Conservation (phyloP, 352 stramenopile species). For the Aphanomyces invadans region DNA sequence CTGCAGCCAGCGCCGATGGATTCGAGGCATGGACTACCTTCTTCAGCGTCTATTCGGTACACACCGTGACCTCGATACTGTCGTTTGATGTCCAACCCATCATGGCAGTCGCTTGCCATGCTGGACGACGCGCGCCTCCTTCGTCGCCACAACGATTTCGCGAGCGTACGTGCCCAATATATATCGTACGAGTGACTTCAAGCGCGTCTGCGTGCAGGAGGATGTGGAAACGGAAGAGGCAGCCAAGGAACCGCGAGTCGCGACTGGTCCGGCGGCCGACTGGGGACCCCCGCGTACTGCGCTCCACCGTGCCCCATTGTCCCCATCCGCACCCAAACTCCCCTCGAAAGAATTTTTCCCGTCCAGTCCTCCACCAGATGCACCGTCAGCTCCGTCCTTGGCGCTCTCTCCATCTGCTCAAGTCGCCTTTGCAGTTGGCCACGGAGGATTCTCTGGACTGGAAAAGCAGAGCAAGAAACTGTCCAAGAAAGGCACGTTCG, state of each 20-base stretch:
- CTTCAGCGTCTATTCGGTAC: constrained; percentile 17
- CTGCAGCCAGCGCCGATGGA: constrained; percentile 6
- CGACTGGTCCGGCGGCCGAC: too few species aligned
- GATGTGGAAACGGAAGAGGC: too few species aligned
- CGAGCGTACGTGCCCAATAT: too few species aligned
- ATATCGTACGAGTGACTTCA: too few species aligned
- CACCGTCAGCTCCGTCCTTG: not conserved
- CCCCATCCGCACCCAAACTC: not conserved
- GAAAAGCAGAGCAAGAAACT: not conserved
- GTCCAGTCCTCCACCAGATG: not conserved
- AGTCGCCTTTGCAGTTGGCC: constrained; percentile 9
- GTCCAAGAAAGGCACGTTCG: not conserved
- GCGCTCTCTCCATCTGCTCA: constrained; percentile 6
- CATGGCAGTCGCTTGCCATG: not conserved
- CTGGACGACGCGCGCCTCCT: not conserved
- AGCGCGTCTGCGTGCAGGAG: too few species aligned
- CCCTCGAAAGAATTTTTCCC: too few species aligned
- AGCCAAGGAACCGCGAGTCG: too few species aligned
- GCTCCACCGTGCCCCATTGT: not conserved
- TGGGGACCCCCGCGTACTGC: not conserved
- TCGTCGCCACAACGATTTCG: not conserved
- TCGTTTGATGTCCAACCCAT: not conserved
- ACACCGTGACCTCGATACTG: not conserved
- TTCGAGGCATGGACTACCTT: constrained; percentile 12
- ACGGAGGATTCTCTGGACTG: not conserved